phyloP scores from a whole-genome alignment of 306 rosid genomes.

The Sicyos edulis region DNA sequence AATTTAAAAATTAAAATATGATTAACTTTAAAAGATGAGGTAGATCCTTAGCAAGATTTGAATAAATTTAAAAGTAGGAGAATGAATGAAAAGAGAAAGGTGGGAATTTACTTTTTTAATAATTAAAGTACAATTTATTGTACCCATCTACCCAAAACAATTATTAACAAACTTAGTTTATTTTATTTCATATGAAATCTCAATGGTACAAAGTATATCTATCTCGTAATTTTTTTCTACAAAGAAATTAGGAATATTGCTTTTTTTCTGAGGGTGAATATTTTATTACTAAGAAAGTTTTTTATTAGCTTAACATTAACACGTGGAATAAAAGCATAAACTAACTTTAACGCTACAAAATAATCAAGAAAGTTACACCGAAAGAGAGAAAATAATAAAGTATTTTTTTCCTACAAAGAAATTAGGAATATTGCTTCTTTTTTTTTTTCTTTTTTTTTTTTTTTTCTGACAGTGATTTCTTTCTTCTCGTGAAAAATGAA shows the following conservation, averaged over 20 bases:
- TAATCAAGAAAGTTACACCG: neutral
- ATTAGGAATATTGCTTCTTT: too few relatives aligned
- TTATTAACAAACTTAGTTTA: neutral
- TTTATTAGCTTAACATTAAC: neutral
- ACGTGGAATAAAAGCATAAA: too few relatives aligned
- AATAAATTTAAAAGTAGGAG: neutral
- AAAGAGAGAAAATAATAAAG: too few relatives aligned
- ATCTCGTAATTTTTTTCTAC: neutral
- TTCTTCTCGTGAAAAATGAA: constrained; percentile 9
- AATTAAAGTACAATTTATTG: constrained; percentile 12
- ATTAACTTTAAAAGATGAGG: neutral
- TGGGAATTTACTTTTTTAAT: constrained; percentile 1
- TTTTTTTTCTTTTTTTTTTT: too few relatives aligned
- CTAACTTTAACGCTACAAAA: neutral
- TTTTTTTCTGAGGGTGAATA: neutral
- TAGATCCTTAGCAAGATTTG: neutral
- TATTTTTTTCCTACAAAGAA: too few relatives aligned
- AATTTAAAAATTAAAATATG: neutral
- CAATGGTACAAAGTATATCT: neutral
- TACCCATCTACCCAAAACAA: neutral
- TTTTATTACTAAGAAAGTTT: neutral
- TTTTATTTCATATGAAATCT: neutral
- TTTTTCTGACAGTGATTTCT: too few relatives aligned
- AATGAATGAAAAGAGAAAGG: neutral
- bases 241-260: neutral